Evolutionary conservation across 2,329 filamentous ascomycete genomes (phyloP), one percentile per base, ranked within the genome.

Genomic region (Verticillium nonalfalfae): DNA sequence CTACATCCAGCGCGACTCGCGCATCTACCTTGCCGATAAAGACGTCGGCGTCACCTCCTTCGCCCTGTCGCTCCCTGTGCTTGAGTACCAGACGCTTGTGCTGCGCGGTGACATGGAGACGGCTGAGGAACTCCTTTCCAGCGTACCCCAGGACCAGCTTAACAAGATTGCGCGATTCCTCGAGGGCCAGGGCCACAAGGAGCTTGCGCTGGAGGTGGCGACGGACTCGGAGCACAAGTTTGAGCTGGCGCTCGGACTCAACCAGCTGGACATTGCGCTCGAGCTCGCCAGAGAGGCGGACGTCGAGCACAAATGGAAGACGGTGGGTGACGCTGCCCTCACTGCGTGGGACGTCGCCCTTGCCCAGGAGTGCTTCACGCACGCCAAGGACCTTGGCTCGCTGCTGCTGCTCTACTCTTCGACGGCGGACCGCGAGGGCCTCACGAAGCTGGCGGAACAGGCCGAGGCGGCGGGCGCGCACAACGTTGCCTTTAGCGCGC

Each of bases 81-180:
- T 99, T 33, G 94, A 98, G 74, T 99, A 98, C 75, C 95, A 99
- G 76, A 99, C 95, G 0, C 81, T 98, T 54, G 94, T 99, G 14
- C 86, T 99, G 18, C 90, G 95, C 61, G 93, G 90, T 59, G 95
- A 99, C 69, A 89, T 98, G 81, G 95, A 98, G 66, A 86, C 91
- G 14, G 95, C 95, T 0, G 88, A 90, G 10, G 93, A 96, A 72
- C 83, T 97, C 65, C 85, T 99, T 15, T 81, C 86, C 4, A 89
- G 89, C 21, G 93, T 99, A 40, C 93, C 94, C 0, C 80, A 87
- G n/a, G 91, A 96, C 66, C 93, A 99, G 75, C 90, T 97, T 75
- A 97, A 97, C 82, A 98, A 98, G 80, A 96, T 99, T 68, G 95
- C 95, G 3, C 89, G 95, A 26, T 99, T 99, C 83, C 82, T 99